Base-by-base conservation (phyloP, 164 flowering plant species). In the Stephania yunnanensis region DNA sequence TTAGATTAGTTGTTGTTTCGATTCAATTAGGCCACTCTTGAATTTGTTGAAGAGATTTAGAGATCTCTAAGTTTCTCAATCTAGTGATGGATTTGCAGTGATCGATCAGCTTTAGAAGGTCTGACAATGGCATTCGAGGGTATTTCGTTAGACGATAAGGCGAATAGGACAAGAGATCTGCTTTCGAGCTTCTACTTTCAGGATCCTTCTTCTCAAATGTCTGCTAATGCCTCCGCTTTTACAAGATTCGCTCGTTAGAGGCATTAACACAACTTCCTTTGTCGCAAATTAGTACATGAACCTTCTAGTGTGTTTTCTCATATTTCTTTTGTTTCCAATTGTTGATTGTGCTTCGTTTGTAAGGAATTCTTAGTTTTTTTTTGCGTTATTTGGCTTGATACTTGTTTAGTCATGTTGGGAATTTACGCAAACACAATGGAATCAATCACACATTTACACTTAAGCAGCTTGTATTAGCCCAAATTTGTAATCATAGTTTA, bases 91-190 rank as follows among this genome's bases (percentile, higher is more conserved):
- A 48, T 50, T 10, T 50, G 55, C 15, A 31, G 55, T 7, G 53
- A 6, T 50, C 11, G 55, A 50, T 50, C 55, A 11, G 55, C 20
- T 7, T 66, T 42, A 17, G 19, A 66, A 30, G 69, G 69, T 46
- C 2, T 5, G 65, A 78, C 70, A 83, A 92, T 89, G 96, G 92
- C 64, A 82, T 82, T 67, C 3, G 95, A 85, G 46, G 95, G 84
- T 17, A 84, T 80, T 44, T 91, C 90, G 4, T 9, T 94, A 78
- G 99, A 96, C 78, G 99, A 94, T 70, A 96, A 94, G 79, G 97
- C 97, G 45, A 94, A 89, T 90, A 84, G 97, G 73, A 96, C 87
- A 95, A 86, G 99, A 78, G 98, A 96, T 87, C 91, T 96, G 68
- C 80, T 96, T 0, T 92, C 99, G 50, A 96, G 99, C 81, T 96